Evolutionary conservation across 1,139 yeast genomes (phyloP), one percentile per base, ranked within the genome.

Genomic region (Scheffersomyces insectosa): DNA sequence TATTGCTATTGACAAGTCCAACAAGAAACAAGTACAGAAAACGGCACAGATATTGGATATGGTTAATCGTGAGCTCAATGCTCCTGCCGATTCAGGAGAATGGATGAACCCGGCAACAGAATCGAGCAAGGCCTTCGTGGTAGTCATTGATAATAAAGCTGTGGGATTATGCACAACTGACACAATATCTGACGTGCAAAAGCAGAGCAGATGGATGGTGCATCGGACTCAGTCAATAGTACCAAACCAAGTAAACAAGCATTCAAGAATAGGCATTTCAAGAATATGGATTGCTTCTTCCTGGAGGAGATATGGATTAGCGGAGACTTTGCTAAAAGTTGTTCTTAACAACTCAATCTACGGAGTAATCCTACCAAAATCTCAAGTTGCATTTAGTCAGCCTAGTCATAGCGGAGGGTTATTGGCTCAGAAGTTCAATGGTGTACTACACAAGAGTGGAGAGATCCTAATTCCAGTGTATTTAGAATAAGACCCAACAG

Each of bases 351-450:
- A 76, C 40, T 66, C 79, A 33, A 61, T 83, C 2, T 83, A 82
- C 55, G 90, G 90, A 0, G 54, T 77, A 36, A 45, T 29, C 0
- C 54, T 85, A 11, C 60, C 60, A 1, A 72, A 61, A 42, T 46
- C 45, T 4, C 72, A 79, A 42, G 63, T 85, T 2, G 86, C 82
- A 0, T 85, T 88, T 75, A 83, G 89, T 43, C 93, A 85, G 58
- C 91, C 91, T 0, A 81, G 87, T 50, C 74, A 70, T 33, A 66
- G 75, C 31, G 93, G 93, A 0, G 78, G 80, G 2, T 62, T 68
- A 37, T 65, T 85, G 32, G 87, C 90, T 0, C 57, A 54, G 38
- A 57, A 55, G 25, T 81, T 77, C 54, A 79, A 77, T 53, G 82
- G 83, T 0, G 75, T 70, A 0, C 49, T 41, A 14, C 85, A 80